Conservation (phyloP, 148 eudicot genomes). For the Arctostaphylos glauca region DNA sequence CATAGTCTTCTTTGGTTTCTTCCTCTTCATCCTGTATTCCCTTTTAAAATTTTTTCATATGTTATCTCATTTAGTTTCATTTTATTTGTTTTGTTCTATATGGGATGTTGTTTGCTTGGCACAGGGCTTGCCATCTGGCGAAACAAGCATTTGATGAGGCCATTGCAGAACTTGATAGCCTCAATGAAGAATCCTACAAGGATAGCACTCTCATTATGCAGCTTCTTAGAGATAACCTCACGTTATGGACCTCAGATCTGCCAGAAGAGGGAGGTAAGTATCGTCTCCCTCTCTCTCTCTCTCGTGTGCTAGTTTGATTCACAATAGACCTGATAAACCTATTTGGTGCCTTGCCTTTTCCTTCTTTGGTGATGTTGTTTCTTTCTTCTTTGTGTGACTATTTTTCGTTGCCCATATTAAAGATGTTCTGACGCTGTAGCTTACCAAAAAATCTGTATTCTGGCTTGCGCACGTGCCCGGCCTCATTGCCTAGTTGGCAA, state of each 20-base stretch:
- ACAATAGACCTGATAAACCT: not conserved
- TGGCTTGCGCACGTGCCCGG: not conserved
- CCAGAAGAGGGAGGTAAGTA: conserved; percentile 24
- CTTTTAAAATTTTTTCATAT: not conserved
- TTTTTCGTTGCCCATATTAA: not conserved
- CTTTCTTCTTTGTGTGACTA: not conserved
- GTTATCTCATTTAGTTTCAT: not conserved
- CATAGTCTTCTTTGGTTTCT: not conserved
- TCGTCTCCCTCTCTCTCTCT: not conserved
- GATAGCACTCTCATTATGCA: conserved; percentile 38
- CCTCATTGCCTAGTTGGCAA: not conserved
- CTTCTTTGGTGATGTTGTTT: conserved; percentile 7
- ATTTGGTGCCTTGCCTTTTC: not conserved
- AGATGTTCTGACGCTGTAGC: not conserved
- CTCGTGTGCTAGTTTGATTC: not conserved
- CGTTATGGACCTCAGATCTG: conserved; percentile 28
- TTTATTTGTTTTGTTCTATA: not conserved
- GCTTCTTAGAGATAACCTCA: conserved; percentile 26
- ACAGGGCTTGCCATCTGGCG: conserved; percentile 30
- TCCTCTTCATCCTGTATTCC: not conserved
- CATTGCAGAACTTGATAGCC: conserved; percentile 33
- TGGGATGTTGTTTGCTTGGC: not conserved
- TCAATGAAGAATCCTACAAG: conserved; percentile 34
- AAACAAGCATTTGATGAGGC: conserved; percentile 39
- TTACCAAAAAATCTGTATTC: not conserved